phyloP scores from a whole-genome alignment of 1,284 basidiomycete species.

The Stereum hirsutum region DNA sequence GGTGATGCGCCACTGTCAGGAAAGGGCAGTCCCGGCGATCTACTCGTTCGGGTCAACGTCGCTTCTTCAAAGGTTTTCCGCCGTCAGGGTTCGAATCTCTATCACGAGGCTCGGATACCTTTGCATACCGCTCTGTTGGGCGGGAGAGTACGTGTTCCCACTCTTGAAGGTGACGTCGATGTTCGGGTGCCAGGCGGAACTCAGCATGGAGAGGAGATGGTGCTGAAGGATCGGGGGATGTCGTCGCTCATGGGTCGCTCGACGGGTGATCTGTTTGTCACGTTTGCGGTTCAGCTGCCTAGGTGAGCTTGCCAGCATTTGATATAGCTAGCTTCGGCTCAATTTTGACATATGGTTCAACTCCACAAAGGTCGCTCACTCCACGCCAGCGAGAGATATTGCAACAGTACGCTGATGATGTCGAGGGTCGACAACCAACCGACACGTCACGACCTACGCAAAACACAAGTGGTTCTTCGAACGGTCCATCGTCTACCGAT shows the following conservation, averaged over 20 bases:
- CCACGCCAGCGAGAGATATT: conserved; percentile 80
- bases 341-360: conserved; percentile 5
- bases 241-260: conserved; percentile 56
- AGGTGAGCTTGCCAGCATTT: conserved; percentile 46
- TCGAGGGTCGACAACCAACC: conserved; percentile 55
- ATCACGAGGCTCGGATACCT: conserved; percentile 88
- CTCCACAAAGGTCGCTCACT: conserved; percentile 62
- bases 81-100: conserved; percentile 88
- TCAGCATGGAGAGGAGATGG: conserved; percentile 96
- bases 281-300: conserved; percentile 85
- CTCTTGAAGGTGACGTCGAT: conserved; percentile 93
- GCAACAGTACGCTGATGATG: conserved; percentile 88
- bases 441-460: conserved; percentile 13
- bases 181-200: conserved; percentile 91
- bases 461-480: conserved; percentile 11
- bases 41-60: conserved; percentile 85
- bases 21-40: conserved; percentile 74
- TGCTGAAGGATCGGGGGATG: conserved; percentile 86
- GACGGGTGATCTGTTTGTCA: conserved; percentile 87
- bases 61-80: conserved; percentile 79
- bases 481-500: conserved; percentile 9
- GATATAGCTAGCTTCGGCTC: no score
- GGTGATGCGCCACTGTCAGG: conserved; percentile 85
- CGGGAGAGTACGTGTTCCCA: conserved; percentile 88
- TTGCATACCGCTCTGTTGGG: conserved; percentile 90